These are phyloP conservation scores for Tricholoma hemisulphureum DNA, from an alignment of 768 basidiomycete species.

Conservation along the genomic window DNA sequence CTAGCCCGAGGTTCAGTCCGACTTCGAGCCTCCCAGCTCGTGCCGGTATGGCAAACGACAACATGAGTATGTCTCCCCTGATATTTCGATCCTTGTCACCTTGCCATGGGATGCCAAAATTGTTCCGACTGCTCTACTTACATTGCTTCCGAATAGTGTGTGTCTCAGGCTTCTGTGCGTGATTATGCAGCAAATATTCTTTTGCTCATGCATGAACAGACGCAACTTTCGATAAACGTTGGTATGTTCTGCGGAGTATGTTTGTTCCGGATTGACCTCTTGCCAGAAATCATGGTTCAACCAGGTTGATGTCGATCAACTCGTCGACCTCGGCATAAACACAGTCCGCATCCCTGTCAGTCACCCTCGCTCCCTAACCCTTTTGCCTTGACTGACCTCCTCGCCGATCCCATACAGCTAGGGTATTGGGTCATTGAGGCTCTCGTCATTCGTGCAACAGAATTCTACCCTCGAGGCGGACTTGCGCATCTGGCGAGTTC, in stretches of 20 bases:
- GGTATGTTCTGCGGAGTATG: constrained; percentile 35
- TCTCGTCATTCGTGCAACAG: constrained; percentile 58
- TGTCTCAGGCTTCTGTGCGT: constrained; percentile 11
- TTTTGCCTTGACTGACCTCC: not conserved
- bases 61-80: not conserved
- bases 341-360: constrained; percentile 75
- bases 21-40: too few relatives aligned
- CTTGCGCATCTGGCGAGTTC: constrained; percentile 56
- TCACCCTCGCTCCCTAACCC: not conserved
- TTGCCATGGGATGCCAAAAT: constrained; percentile 65
- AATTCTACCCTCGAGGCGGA: constrained; percentile 71
- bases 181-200: constrained; percentile 13
- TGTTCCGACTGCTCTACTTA: constrained; percentile 62
- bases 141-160: constrained; percentile 70
- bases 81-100: too few relatives aligned
- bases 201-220: constrained; percentile 64
- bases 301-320: constrained; percentile 53
- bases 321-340: constrained; percentile 60
- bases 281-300: constrained; percentile 71
- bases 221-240: constrained; percentile 57
- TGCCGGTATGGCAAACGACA: constrained; percentile 37
- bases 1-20: too few relatives aligned
- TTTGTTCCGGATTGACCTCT: not conserved
- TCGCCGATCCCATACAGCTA: constrained; percentile 40
- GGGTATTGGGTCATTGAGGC: constrained; percentile 83